Conservation (phyloP, 768 basidiomycete genomes). For the Dioszegia crocea region DNA sequence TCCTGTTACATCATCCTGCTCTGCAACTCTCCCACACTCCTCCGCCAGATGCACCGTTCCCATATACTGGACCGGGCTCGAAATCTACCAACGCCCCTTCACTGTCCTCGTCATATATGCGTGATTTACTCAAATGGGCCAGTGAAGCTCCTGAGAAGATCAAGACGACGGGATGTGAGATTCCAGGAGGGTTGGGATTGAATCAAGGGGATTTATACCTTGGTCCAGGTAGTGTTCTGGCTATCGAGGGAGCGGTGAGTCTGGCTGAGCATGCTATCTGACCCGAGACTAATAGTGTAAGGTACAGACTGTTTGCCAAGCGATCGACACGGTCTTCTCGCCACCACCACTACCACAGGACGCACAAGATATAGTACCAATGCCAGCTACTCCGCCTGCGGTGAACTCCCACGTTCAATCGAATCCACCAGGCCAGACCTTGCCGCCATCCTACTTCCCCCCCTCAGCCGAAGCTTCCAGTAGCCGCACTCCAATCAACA, state of each 20-base stretch:
- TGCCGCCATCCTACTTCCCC: background rate
- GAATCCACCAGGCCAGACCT: background rate
- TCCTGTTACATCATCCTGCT: constrained; percentile 39
- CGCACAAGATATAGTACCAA: background rate
- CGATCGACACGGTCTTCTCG: constrained; percentile 59
- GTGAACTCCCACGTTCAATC: background rate
- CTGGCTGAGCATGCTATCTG: background rate
- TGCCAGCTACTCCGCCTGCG: constrained; percentile 23
- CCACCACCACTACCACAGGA: background rate
- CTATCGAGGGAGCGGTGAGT: constrained; percentile 49
- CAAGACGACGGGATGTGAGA: constrained; percentile 44
- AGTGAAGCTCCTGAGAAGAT: constrained; percentile 43
- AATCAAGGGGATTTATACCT: constrained; percentile 48
- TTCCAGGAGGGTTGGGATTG: constrained; percentile 36
- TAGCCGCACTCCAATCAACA: background rate
- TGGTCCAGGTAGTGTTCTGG: constrained; percentile 46
- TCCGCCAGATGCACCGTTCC: constrained; percentile 30
- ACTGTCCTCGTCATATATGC: constrained; percentile 34
- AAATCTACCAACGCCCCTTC: background rate
- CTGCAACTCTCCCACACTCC: constrained; percentile 40
- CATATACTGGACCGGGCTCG: constrained; percentile 14
- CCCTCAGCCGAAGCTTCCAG: background rate
- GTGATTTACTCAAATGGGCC: constrained; percentile 40
- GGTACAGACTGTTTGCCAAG: constrained; percentile 65
- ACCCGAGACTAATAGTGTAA: background rate